These are phyloP conservation scores for Abortiporus biennis DNA, from an alignment of 1,284 basidiomycete species.

Conservation along the genomic window DNA sequence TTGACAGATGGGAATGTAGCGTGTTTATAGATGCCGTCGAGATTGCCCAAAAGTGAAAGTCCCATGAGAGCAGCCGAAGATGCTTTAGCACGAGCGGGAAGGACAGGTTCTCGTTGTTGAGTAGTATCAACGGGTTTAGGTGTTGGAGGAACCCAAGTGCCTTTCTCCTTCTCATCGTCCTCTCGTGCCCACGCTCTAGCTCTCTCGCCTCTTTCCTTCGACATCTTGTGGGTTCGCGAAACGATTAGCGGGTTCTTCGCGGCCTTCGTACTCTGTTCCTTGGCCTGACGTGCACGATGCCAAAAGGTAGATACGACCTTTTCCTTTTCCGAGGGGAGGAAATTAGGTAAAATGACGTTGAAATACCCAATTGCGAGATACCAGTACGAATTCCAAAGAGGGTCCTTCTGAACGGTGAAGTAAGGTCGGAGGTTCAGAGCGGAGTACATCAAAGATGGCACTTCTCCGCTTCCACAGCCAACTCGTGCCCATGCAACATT, in stretches of 20 bases:
- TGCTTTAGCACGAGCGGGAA: conserved; percentile 22
- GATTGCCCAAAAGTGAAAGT: conserved; percentile 70
- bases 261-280: conserved; percentile 55
- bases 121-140: conserved; percentile 14
- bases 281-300: conserved; percentile 65
- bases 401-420: conserved; percentile 35
- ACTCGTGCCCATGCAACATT: conserved; percentile 67
- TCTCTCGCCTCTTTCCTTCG: conserved; percentile 50
- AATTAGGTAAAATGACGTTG: conserved; percentile 69
- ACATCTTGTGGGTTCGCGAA: conserved; percentile 57
- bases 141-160: conserved; percentile 34
- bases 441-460: conserved; percentile 76
- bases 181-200: conserved; percentile 63
- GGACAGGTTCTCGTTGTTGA: conserved; percentile 16
- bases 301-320: conserved; percentile 50
- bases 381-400: conserved; percentile 60
- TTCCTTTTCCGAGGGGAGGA: conserved; percentile 40
- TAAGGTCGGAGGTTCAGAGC: conserved; percentile 70
- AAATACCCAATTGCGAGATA: conserved; percentile 76
- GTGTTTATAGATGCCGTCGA: conserved; percentile 75
- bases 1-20: conserved; percentile 44
- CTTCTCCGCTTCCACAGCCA: conserved; percentile 33
- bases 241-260: conserved; percentile 58
- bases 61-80: conserved; percentile 64
- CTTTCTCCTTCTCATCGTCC: conserved; percentile 58